Evolutionary conservation across 345 rosid species (phyloP), one percentile per base, ranked within the genome.

Genomic region (Syzygium aqueum): DNA sequence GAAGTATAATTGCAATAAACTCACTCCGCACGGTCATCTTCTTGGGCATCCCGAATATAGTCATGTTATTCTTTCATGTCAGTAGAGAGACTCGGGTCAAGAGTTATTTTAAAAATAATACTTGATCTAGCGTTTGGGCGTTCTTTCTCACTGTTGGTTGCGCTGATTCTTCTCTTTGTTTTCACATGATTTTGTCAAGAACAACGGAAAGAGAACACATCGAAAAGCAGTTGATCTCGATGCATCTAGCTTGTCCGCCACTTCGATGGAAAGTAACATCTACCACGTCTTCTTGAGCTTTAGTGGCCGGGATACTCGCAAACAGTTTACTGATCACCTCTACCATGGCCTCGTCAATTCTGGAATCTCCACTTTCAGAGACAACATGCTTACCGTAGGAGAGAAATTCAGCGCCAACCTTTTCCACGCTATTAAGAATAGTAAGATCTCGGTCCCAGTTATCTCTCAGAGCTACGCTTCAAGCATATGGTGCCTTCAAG

Each of bases 401-500:
- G 86, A 84, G 37, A 22, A 53, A 0, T 53, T 84, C 40, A 6
- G 25, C 23, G 0, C 59, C 25, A 54, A 54, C 59, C 21, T 54
- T 5, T 21, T 37, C 59, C 59, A 7, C 8, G 59, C 59, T 6
- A 54, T 54, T 8, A 21, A 54, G 10, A 54, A 54, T 10, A 54
- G 59, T 54, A 59, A 85, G 33, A 57, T 85, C 53, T 84, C 46
- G 59, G 28, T 52, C 25, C 85, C 85, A 4, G 46, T 84, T 25
- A 16, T 84, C 61, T 84, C 85, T 28, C 50, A 0, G n/a, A 85
- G 15, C 22, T 85, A 54, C 27, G 87, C 87, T 59, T 25, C 33
- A 6, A 85, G 87, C 87, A 11, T 7, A 23, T 85, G 87, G 87
- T 85, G 87, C 53, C 87, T 85, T 63, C 51, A 28, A 14, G 87